Percentiles rank a stretch among this genome's conserved stretches.
Evolutionary conservation across 805 yeast genomes (phyloP).

Genomic region (Metschnikowia cerradonensis): DNA sequence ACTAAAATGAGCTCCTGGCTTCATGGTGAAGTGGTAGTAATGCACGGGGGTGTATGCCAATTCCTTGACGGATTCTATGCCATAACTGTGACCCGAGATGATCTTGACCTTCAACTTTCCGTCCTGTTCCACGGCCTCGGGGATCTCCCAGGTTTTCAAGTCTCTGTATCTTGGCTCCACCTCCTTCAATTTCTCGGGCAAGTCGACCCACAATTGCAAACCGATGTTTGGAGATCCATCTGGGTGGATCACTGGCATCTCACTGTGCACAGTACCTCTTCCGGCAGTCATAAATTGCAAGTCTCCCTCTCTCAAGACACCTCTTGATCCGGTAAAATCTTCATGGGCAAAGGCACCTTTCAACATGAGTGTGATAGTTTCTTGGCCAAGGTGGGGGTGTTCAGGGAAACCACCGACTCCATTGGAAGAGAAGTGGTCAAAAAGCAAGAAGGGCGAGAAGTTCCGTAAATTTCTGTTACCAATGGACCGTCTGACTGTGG

Average conservation of each 20-base stretch:
- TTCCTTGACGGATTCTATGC: slow-evolving; percentile 66
- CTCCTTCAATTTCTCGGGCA: slow-evolving; percentile 18
- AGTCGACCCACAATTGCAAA: slow-evolving; percentile 67
- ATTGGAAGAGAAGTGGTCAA: slow-evolving; percentile 69
- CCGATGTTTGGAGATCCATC: slow-evolving; percentile 38
- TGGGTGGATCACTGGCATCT: slow-evolving; percentile 66
- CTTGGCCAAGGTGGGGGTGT: slow-evolving; percentile 82
- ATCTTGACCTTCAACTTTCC: slow-evolving; percentile 61
- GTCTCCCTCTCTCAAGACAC: slow-evolving; percentile 75
- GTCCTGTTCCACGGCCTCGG: slow-evolving; percentile 61
- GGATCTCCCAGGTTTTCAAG: slow-evolving; percentile 65
- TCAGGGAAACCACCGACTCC: slow-evolving; percentile 77
- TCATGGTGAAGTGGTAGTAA: slow-evolving; percentile 58
- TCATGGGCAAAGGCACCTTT: slow-evolving; percentile 73
- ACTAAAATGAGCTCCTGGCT: slow-evolving; percentile 59
- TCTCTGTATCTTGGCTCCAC: slow-evolving; percentile 76
- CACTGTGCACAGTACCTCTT: slow-evolving; percentile 79
- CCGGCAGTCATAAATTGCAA: slow-evolving; percentile 95
- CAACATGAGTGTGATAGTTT: slow-evolving; percentile 67
- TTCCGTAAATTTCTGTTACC: slow-evolving; percentile 66
- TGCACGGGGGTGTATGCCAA: slow-evolving; percentile 80
- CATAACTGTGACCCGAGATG: slow-evolving; percentile 73
- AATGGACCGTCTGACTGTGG: slow-evolving; percentile 74
- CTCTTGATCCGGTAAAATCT: slow-evolving; percentile 83
- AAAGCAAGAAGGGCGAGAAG: slow-evolving; percentile 77